Evolutionary conservation across 805 yeast genomes (phyloP).

Genomic region (Suhomyces emberorum): DNA sequence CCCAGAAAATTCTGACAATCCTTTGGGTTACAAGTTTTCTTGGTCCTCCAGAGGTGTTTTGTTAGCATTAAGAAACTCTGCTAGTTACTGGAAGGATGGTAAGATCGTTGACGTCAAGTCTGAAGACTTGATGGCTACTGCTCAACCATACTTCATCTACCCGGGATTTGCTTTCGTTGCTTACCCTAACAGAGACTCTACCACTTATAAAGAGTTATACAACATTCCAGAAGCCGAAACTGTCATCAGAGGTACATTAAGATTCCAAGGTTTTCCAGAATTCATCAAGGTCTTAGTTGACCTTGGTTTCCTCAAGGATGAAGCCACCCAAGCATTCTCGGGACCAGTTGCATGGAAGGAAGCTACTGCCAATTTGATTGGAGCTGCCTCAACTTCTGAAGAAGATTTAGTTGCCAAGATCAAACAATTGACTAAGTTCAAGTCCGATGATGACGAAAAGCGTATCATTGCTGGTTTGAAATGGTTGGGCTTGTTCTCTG

Average conservation of each 20-base stretch:
- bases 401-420: slow-evolving; percentile 74
- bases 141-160: slow-evolving; percentile 91
- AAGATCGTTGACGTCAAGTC: slow-evolving; percentile 74
- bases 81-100: slow-evolving; percentile 86
- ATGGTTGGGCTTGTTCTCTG: slow-evolving; percentile 93
- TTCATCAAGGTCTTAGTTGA: slow-evolving; percentile 94
- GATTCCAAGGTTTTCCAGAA: slow-evolving; percentile 99
- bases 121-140: slow-evolving; percentile 91
- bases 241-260: slow-evolving; percentile 92
- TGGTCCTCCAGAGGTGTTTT: slow-evolving; percentile 99
- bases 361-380: slow-evolving; percentile 72
- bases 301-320: slow-evolving; percentile 86
- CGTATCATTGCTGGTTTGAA: slow-evolving; percentile 84
- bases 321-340: slow-evolving; percentile 56
- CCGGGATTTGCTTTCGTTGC: slow-evolving; percentile 94
- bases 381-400: slow-evolving; percentile 67
- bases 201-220: slow-evolving; percentile 88
- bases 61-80: slow-evolving; percentile 91
- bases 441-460: slow-evolving; percentile 75
- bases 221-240: slow-evolving; percentile 96
- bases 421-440: slow-evolving; percentile 74
- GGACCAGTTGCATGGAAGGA: slow-evolving; percentile 78
- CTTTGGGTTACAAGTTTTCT: slow-evolving; percentile 97
- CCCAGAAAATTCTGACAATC: slow-evolving; percentile 96
- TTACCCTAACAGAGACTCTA: slow-evolving; percentile 98